These are phyloP conservation scores for Kwoniella dejecticola DNA, from an alignment of 768 basidiomycete genomes.

Conservation along the genomic window DNA sequence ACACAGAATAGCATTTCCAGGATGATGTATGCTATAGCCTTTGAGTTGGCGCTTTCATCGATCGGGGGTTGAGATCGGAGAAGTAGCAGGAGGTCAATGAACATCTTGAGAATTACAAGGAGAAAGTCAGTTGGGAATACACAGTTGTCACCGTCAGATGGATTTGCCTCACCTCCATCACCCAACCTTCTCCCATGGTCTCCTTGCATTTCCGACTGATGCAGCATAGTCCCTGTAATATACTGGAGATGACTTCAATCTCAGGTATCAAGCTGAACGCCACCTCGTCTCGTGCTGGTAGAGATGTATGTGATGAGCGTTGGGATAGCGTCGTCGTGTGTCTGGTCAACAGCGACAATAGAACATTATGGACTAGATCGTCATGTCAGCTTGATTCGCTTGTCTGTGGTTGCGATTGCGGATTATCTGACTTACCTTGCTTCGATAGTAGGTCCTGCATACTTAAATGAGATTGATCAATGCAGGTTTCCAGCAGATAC, in stretches of 20 bases:
- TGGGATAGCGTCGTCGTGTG: slow-evolving; percentile 35
- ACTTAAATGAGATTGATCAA: not conserved
- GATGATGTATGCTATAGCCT: slow-evolving; percentile 68
- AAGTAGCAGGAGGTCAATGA: slow-evolving; percentile 43
- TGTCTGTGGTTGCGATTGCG: not conserved
- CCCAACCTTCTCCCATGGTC: slow-evolving; percentile 37
- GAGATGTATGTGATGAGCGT: slow-evolving; percentile 24
- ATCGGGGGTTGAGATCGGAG: slow-evolving; percentile 33
- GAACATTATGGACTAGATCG: slow-evolving; percentile 31
- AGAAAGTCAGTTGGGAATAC: not conserved
- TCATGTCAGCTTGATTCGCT: not conserved
- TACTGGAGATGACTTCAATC: slow-evolving; percentile 21
- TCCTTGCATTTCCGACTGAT: slow-evolving; percentile 28
- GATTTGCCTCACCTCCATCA: slow-evolving; percentile 44
- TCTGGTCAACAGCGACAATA: slow-evolving; percentile 37
- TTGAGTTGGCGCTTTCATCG: slow-evolving; percentile 26
- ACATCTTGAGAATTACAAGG: slow-evolving; percentile 24
- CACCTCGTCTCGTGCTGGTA: slow-evolving; percentile 27
- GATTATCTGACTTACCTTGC: slow-evolving; percentile 8
- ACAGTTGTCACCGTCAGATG: too few relatives aligned
- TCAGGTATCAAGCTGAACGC: slow-evolving; percentile 30
- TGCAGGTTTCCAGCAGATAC: slow-evolving; percentile 24
- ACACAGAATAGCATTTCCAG: slow-evolving; percentile 84
- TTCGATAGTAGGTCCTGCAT: slow-evolving; percentile 12
- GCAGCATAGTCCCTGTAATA: slow-evolving; percentile 44